A percentile compares a stretch with the other conserved stretches of the same genome.
Evolutionary conservation across 2,329 filamentous ascomycete species (phyloP).

Genomic region (Juglanconis sp.): DNA sequence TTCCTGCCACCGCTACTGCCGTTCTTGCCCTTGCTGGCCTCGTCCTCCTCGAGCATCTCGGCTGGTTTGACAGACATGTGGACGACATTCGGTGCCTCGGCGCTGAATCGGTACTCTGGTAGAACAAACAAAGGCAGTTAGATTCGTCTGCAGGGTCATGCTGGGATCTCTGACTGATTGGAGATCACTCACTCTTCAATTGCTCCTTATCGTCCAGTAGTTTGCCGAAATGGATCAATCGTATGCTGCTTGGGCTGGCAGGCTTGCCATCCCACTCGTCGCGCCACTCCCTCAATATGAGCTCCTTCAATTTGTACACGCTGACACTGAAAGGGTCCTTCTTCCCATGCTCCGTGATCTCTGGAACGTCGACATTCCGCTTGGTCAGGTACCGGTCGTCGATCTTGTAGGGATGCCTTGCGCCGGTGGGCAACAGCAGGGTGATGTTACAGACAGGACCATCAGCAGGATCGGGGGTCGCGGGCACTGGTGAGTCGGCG

Average conservation of each 20-base stretch:
- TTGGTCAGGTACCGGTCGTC: slow-evolving; percentile 82
- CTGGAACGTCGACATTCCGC: slow-evolving; percentile 73
- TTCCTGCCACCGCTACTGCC: slow-evolving; percentile 37
- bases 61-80: slow-evolving; percentile 91
- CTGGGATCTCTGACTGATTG: no score
- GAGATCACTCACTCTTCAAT: slow-evolving; percentile 66
- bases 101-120: slow-evolving; percentile 74
- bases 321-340: slow-evolving; percentile 85
- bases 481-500: slow-evolving; percentile 21
- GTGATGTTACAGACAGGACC: slow-evolving; percentile 67
- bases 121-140: not conserved
- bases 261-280: slow-evolving; percentile 88
- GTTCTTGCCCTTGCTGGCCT: slow-evolving; percentile 65
- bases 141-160: not conserved
- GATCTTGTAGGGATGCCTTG: slow-evolving; percentile 84
- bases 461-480: slow-evolving; percentile 24
- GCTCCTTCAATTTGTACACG: slow-evolving; percentile 88
- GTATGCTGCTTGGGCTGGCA: slow-evolving; percentile 81
- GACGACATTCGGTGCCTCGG: slow-evolving; percentile 76
- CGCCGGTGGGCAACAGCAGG: slow-evolving; percentile 75
- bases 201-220: slow-evolving; percentile 84
- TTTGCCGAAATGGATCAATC: slow-evolving; percentile 88
- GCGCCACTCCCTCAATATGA: slow-evolving; percentile 91
- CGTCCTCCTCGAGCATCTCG: slow-evolving; percentile 78
- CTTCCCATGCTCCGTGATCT: slow-evolving; percentile 54